phyloP scores from a whole-genome alignment of 208 protist genomes.

The Leptomonas pyrrhocoris region DNA sequence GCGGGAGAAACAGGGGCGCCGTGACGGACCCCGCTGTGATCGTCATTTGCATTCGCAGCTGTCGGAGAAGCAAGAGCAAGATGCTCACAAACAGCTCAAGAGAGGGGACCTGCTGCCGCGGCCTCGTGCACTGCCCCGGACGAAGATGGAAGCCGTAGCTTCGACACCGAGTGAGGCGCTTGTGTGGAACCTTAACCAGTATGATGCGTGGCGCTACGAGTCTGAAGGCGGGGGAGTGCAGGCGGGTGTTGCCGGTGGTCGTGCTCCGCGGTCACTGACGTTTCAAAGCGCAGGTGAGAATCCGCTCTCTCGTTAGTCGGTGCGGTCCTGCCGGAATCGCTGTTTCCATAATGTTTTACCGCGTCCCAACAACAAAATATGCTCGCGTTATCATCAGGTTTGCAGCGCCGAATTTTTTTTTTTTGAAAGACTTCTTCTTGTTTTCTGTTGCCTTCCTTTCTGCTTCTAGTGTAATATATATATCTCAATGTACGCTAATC shows the following conservation, averaged over 20 bases:
- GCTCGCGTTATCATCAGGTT: too few relatives aligned
- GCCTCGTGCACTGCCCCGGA: background rate
- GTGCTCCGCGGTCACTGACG: background rate
- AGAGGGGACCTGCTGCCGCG: background rate
- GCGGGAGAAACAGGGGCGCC: background rate
- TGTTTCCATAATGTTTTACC: too few relatives aligned
- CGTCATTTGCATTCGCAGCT: background rate
- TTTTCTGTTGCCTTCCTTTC: too few relatives aligned
- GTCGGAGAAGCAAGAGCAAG: background rate
- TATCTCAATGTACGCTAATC: too few relatives aligned
- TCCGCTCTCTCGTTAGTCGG: background rate
- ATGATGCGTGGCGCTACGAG: slow-evolving; percentile 6
- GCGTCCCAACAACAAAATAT: too few relatives aligned
- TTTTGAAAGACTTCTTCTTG: too few relatives aligned
- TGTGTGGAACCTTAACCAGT: slow-evolving; percentile 11
- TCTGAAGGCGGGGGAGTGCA: background rate
- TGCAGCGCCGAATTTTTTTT: too few relatives aligned
- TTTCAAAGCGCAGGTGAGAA: background rate
- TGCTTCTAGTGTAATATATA: too few relatives aligned
- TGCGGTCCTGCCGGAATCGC: too few relatives aligned
- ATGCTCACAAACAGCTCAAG: background rate
- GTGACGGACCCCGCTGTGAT: background rate
- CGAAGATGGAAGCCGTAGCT: background rate
- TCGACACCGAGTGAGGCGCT: background rate
- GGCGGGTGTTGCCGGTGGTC: background rate